Base-by-base conservation (phyloP, 176 grass and related monocot species). In the Oryza meridionalis region DNA sequence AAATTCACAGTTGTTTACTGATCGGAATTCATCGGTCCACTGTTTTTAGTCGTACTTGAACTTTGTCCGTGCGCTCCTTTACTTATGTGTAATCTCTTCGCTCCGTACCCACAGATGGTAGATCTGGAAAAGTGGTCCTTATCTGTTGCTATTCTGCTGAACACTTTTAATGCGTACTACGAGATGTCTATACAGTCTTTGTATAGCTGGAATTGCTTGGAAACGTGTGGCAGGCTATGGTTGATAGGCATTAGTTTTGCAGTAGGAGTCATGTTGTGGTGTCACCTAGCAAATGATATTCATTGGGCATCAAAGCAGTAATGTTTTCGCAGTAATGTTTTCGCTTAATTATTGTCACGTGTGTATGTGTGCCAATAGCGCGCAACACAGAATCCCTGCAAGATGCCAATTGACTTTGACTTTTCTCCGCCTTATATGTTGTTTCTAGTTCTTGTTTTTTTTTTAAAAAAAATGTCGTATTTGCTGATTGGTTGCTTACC, bases 11-110 rank as follows among this genome's bases (percentile, higher is more conserved):
- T 72, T 83, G 58, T 90, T 82, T 68, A 78, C 78, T 68, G 67
- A 42, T 27, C 29, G 24, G 14, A 78, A 58, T 79, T 73, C 38
- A 67, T 46, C 26, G 26, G 78, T 40, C 59, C 45, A 16, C 29
- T 90, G 67, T 79, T 72, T 72, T 63, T 62, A 83, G 64, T 74
- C 7, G 74, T 83, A 86, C 88, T 75, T 83, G n/a, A 31, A 25
- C n/a, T 45, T 78, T 71, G 72, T 24, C 7, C 61, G 62, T 47
- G 37, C 38, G 1, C 61, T 68, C 71, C 29, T 72, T 79, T 67
- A 62, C 55, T 7, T 45, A 65, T 43, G 45, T 77, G 10, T 9
- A 66, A 27, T 6, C 31, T 59, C 55, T 53, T 67, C 2, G 9
- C 69, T 69, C 45, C 15, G 25, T 47, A 61, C 35, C 47, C 29